phyloP scores from a whole-genome alignment of 139 green algal species.

The Chlamydomonas incerta region DNA sequence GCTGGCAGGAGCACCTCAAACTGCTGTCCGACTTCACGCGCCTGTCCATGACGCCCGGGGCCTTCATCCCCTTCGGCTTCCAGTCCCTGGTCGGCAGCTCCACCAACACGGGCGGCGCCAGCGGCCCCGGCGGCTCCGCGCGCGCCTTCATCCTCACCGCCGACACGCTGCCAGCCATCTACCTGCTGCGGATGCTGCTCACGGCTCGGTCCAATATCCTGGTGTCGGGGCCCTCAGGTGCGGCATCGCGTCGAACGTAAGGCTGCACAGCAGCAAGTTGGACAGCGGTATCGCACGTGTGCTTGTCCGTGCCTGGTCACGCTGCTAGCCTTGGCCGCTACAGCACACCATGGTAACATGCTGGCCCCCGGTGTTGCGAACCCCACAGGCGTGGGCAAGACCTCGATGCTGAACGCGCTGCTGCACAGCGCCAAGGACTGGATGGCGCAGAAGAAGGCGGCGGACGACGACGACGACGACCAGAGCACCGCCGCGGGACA shows the following conservation, averaged over 20 bases:
- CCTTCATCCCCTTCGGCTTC: constrained; percentile 55
- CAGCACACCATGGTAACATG: no score
- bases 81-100: constrained; percentile 4
- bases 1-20: constrained; percentile 43
- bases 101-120: neutral
- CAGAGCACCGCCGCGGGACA: no score
- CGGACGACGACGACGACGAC: neutral
- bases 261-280: no score
- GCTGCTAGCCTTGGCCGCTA: no score
- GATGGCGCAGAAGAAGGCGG: neutral
- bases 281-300: no score
- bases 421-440: constrained; percentile 46
- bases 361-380: no score
- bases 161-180: constrained; percentile 51
- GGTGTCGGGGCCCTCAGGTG: constrained; percentile 43
- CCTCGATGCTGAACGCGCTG: constrained; percentile 27
- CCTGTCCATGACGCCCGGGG: constrained; percentile 18
- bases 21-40: constrained; percentile 31
- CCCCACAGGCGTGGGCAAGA: constrained; percentile 46
- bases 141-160: constrained; percentile 46
- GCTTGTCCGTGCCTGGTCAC: no score
- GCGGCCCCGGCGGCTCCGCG: no score
- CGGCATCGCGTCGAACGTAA: neutral
- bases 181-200: constrained; percentile 46
- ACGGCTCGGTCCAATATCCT: constrained; percentile 31